Base-by-base conservation (phyloP, 305 asterid species). In the Fraxinus albicans region DNA sequence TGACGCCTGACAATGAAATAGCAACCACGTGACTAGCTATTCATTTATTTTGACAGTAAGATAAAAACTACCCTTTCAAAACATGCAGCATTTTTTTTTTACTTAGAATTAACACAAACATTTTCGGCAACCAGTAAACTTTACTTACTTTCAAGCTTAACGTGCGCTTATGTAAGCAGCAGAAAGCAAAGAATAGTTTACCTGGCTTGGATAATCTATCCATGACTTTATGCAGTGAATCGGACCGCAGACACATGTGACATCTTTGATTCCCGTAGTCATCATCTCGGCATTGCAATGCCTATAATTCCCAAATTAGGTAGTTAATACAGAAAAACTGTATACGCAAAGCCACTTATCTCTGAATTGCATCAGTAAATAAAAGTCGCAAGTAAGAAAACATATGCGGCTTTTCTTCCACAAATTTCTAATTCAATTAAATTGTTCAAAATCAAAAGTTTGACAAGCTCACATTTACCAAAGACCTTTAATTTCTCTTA, bases 181-280 rank as follows among this genome's bases (percentile, higher is more conserved):
- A 67, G 60, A 50, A 72, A 42, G 79, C 31, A 33, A 67, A 77
- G 25, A 65, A 73, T 79, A 50, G 53, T 33, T 79, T 77, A 94
- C 99, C 99, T 88, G 98, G 97, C 79, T 90, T 92, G 79, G 98
- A 85, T 90, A 96, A 89, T 88, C 94, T 91, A 80, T 96, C 98
- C 92, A 96, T 90, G 73, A 93, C 90, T 83, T 89, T 93, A 81
- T 86, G 92, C 72, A 96, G 88, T 27, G 98, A 92, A 88, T 96
- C 98, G 15, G 96, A 90, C 23, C 93, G 93, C 88, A 96, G 91
- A 80, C 98, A 96, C 98, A 94, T 96, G 78, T 94, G 93, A 88
- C 98, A 96, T 89, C 98, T 90, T 85, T 93, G 95, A 76, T 76
- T 90, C 88, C 85, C 88, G 76, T 86, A 77, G 47, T 91, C 96